Evolutionary conservation across 2,329 filamentous ascomycete species (phyloP).

Genomic region (Phymatotrichopsis omnivora): DNA sequence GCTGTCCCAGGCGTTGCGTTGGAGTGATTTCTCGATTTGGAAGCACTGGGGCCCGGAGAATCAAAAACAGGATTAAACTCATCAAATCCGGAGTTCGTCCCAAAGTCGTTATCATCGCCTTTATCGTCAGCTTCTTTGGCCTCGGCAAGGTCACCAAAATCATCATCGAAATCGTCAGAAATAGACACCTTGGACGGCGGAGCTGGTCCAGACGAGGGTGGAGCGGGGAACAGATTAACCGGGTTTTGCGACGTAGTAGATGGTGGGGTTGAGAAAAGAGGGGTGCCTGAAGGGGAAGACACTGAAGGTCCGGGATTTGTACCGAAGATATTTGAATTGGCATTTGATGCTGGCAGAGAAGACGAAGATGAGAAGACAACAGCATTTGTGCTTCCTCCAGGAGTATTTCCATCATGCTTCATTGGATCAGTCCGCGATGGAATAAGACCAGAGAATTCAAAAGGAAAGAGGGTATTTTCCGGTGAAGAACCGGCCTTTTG

Average conservation of each 20-base stretch:
- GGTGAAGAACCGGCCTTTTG: constrained; percentile 37
- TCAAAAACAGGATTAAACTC: constrained; percentile 75
- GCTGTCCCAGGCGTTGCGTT: constrained; percentile 29
- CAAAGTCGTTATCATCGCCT: constrained; percentile 68
- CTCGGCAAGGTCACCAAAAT: constrained; percentile 67
- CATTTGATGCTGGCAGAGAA: constrained; percentile 6
- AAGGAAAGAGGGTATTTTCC: constrained; percentile 42
- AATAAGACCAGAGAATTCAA: constrained; percentile 47
- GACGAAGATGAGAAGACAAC: constrained; percentile 21
- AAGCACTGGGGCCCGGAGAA: too few relatives aligned
- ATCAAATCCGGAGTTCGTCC: constrained; percentile 58
- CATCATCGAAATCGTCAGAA: constrained; percentile 47
- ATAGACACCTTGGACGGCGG: constrained; percentile 31
- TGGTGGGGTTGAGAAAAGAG: constrained; percentile 10
- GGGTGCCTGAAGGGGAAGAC: constrained; percentile 26
- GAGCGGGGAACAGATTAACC: constrained; percentile 23
- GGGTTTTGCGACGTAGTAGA: constrained; percentile 8
- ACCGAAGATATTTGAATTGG: constrained; percentile 13
- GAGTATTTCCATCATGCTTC: constrained; percentile 27
- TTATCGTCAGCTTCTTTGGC: constrained; percentile 61
- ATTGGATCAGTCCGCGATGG: constrained; percentile 47
- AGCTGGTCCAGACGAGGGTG: constrained; percentile 29
- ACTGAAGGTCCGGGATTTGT: too few relatives aligned
- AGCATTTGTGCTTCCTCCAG: constrained; percentile 31
- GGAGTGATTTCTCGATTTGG: constrained; percentile 32